A percentile compares a stretch with the other conserved stretches of the same genome.
These are phyloP conservation scores for Neurospora sp. DNA, from an alignment of 495 filamentous ascomycete species.

Conservation along the genomic window DNA sequence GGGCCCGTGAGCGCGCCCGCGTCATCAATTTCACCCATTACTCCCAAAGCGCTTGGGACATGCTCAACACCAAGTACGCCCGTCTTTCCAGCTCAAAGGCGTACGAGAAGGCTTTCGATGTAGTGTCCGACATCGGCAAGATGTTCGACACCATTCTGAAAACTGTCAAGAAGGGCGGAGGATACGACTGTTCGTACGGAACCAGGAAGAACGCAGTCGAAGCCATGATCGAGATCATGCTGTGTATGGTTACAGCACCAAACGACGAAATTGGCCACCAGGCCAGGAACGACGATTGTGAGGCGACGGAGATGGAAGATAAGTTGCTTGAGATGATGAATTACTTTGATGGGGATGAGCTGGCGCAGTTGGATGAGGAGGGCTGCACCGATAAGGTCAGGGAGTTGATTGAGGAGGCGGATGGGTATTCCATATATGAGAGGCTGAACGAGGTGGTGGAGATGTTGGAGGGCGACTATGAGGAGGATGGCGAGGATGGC, in stretches of 20 bases:
- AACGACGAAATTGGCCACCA: background rate
- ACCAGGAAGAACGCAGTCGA: slow-evolving; percentile 8
- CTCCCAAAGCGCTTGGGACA: slow-evolving; percentile 1
- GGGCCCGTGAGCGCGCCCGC: background rate
- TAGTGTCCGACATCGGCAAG: background rate
- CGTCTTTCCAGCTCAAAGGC: background rate
- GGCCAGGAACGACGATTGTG: background rate
- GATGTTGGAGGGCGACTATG: background rate
- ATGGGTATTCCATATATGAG: background rate
- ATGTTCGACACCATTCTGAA: background rate
- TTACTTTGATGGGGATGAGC: background rate
- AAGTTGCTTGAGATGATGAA: background rate
- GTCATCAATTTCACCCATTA: slow-evolving; percentile 1
- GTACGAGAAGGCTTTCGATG: background rate
- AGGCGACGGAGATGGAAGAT: background rate
- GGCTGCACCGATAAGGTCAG: background rate
- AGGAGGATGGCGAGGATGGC: background rate
- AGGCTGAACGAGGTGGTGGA: background rate
- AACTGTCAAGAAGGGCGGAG: background rate
- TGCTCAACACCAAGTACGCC: slow-evolving; percentile 4
- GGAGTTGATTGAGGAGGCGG: background rate
- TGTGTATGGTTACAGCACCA: background rate
- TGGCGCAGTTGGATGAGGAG: background rate
- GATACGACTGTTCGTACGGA: background rate
- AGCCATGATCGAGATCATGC: slow-evolving; percentile 8